These are phyloP conservation scores for Dioszegia aurantiaca DNA, from an alignment of 768 basidiomycete species.

Conservation along the genomic window DNA sequence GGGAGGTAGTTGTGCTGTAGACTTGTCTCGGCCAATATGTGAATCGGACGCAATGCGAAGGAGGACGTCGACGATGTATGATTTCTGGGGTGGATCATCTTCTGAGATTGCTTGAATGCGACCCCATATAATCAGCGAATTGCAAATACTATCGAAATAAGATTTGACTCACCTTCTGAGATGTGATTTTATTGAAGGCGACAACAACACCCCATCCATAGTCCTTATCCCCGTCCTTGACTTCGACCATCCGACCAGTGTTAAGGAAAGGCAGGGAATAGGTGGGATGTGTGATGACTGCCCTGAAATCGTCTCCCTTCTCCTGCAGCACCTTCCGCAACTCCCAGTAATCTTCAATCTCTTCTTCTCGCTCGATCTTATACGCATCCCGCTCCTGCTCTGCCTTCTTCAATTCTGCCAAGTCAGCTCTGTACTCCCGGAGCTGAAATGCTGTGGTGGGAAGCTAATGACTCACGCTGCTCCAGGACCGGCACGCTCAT, in stretches of 20 bases:
- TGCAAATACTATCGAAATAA: background rate
- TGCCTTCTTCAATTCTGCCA: slow-evolving; percentile 68
- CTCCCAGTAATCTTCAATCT: slow-evolving; percentile 86
- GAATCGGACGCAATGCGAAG: slow-evolving; percentile 72
- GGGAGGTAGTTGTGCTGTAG: slow-evolving; percentile 68
- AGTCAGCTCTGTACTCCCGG: slow-evolving; percentile 15
- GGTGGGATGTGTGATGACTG: slow-evolving; percentile 89
- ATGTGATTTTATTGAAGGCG: slow-evolving; percentile 81
- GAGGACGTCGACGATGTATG: slow-evolving; percentile 89
- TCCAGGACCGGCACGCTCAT: slow-evolving; percentile 70
- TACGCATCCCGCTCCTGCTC: slow-evolving; percentile 66
- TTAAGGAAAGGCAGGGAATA: slow-evolving; percentile 94
- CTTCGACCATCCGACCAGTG: slow-evolving; percentile 83
- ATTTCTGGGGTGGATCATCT: slow-evolving; percentile 74
- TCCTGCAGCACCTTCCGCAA: slow-evolving; percentile 88
- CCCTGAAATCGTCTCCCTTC: slow-evolving; percentile 79
- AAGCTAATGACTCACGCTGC: slow-evolving; percentile 71
- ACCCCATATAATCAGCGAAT: slow-evolving; percentile 38
- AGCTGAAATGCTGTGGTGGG: too few species aligned
- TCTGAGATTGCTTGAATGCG: slow-evolving; percentile 55
- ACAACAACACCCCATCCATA: slow-evolving; percentile 97
- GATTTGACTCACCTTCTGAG: slow-evolving; percentile 62
- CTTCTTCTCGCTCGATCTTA: slow-evolving; percentile 75
- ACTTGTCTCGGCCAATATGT: slow-evolving; percentile 58
- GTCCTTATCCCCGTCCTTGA: slow-evolving; percentile 79